Percentiles rank a stretch among this genome's conserved stretches.
Evolutionary conservation across 495 filamentous ascomycete species (phyloP).

Genomic region (Aspergillus nidulans): DNA sequence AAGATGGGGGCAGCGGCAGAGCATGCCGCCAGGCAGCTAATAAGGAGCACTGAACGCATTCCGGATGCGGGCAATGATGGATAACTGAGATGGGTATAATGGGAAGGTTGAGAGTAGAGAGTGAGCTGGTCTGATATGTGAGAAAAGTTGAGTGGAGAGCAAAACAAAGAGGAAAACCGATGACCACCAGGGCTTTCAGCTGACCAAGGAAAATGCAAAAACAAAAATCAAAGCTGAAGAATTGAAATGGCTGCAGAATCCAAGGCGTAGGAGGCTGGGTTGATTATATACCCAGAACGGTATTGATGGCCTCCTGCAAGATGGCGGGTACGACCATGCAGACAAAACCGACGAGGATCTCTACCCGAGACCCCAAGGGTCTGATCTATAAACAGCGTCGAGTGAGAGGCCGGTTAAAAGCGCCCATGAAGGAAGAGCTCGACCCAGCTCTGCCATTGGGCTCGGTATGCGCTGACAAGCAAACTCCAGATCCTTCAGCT

Average conservation of each 20-base stretch:
- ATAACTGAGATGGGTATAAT: background rate
- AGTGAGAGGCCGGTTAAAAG: constrained; percentile 17
- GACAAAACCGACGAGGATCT: constrained; percentile 9
- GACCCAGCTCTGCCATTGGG: constrained; percentile 16
- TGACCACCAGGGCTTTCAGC: constrained; percentile 9
- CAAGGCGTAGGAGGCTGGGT: constrained; percentile 3
- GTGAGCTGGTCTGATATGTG: background rate
- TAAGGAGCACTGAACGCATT: constrained; percentile 30
- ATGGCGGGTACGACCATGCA: constrained; percentile 13
- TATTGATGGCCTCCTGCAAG: constrained; percentile 1
- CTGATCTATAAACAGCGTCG: constrained; percentile 26
- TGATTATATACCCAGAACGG: constrained; percentile 11
- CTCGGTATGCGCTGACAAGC: constrained; percentile 17
- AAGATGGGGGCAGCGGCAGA: constrained; percentile 36
- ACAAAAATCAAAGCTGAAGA: constrained; percentile 3
- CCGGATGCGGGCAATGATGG: constrained; percentile 12
- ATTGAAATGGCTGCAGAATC: constrained; percentile 7
- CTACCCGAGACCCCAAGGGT: constrained; percentile 16
- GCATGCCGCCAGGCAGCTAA: constrained; percentile 27
- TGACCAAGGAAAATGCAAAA: constrained; percentile 1
- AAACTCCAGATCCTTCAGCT: constrained; percentile 13
- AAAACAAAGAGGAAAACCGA: background rate
- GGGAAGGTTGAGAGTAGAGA: background rate
- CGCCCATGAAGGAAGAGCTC: constrained; percentile 11
- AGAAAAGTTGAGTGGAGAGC: background rate